Conservation (phyloP, 129 eudicot species). For the Flaveria ramosissima region DNA sequence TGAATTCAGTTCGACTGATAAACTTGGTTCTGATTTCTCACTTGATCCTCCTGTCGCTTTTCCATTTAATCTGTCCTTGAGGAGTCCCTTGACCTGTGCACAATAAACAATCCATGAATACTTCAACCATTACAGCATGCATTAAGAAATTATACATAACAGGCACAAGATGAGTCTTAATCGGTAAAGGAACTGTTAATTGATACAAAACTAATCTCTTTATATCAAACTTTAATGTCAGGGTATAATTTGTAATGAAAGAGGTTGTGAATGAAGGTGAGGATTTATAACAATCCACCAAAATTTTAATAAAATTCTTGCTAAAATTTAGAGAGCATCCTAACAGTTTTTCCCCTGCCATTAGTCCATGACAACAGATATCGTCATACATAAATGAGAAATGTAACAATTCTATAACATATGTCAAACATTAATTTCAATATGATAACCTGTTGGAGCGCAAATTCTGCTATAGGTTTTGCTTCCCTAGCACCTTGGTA, state of each 20-base stretch:
- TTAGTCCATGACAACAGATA: slow-evolving; percentile 9
- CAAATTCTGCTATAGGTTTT: slow-evolving; percentile 85
- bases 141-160: slow-evolving; percentile 11
- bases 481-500: slow-evolving; percentile 96
- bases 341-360: not conserved
- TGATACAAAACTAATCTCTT: slow-evolving; percentile 3
- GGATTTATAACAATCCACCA: not conserved
- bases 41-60: slow-evolving; percentile 70
- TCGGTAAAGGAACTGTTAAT: not conserved
- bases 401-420: not conserved
- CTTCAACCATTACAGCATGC: slow-evolving; percentile 19
- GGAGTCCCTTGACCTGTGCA: slow-evolving; percentile 70
- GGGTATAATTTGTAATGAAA: not conserved
- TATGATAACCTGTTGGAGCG: slow-evolving; percentile 63
- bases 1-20: slow-evolving; percentile 77
- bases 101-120: slow-evolving; percentile 11
- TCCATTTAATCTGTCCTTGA: slow-evolving; percentile 83
- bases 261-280: not conserved
- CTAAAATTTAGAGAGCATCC: not conserved
- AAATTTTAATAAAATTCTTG: not conserved
- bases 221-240: slow-evolving; percentile 8
- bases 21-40: slow-evolving; percentile 74
- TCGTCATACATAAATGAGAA: not conserved
- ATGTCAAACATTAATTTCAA: slow-evolving; percentile 21
- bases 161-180: slow-evolving; percentile 3